These are phyloP conservation scores for Cardiosporidium cionae DNA, from an alignment of 169 alveolate species.

Conservation along the genomic window DNA sequence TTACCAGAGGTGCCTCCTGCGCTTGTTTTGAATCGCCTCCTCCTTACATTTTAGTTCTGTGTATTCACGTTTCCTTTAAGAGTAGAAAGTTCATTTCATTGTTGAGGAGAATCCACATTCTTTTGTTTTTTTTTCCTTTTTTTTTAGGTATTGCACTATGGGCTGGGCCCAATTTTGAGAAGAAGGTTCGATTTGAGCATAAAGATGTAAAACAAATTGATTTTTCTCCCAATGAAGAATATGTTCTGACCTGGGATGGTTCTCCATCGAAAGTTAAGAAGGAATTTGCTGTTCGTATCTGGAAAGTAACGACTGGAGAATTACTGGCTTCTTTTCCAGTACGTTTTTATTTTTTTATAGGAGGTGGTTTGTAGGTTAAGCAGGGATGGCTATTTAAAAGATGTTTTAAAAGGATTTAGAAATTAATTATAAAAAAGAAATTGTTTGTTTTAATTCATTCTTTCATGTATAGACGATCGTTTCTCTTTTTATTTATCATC, in stretches of 20 bases:
- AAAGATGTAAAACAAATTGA: conserved; percentile 64
- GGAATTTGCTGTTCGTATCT: conserved; percentile 70
- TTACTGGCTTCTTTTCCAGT: too few species aligned
- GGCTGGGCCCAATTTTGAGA: conserved; percentile 75
- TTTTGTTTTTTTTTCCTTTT: not conserved
- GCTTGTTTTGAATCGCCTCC: too few species aligned
- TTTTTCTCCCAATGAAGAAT: conserved; percentile 78
- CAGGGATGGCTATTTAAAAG: too few species aligned
- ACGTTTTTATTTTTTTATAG: conserved; percentile 49
- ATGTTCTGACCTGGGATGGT: conserved; percentile 81
- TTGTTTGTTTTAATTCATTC: too few species aligned
- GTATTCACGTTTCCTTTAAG: too few species aligned
- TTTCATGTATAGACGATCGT: too few species aligned
- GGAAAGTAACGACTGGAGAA: conserved; percentile 78
- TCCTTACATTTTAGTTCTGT: too few species aligned
- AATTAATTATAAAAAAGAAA: too few species aligned
- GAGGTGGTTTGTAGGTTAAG: too few species aligned
- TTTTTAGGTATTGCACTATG: conserved; percentile 62
- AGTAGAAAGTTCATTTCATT: not conserved
- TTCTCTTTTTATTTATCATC: too few species aligned
- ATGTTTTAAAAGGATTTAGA: too few species aligned
- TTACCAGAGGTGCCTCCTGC: too few species aligned
- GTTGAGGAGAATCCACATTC: not conserved
- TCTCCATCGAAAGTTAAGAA: conserved; percentile 60
- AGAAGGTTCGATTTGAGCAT: conserved; percentile 71